Conservation (phyloP, 768 basidiomycete species). For the Suillus occidentalis region DNA sequence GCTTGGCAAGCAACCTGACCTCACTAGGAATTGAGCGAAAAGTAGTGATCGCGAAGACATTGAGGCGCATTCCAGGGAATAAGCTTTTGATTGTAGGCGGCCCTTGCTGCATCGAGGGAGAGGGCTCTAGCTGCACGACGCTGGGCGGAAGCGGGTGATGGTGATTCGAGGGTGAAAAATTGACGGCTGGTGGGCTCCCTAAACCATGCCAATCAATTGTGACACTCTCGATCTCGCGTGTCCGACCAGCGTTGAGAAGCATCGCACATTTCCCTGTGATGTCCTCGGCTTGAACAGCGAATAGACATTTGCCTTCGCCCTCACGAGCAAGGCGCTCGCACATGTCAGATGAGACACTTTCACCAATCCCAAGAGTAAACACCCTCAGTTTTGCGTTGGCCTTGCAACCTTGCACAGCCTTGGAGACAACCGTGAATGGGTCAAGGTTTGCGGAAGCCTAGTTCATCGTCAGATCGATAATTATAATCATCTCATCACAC, state of each 20-base stretch:
- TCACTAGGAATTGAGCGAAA: slow-evolving; percentile 22
- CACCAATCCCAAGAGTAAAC: slow-evolving; percentile 61
- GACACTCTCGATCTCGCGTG: slow-evolving; percentile 45
- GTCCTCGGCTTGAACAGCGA: slow-evolving; percentile 44
- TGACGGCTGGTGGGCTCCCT: slow-evolving; percentile 17
- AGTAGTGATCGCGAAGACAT: slow-evolving; percentile 34
- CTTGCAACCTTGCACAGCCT: slow-evolving; percentile 34
- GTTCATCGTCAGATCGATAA: neutral
- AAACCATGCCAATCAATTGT: slow-evolving; percentile 46
- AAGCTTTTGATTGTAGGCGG: slow-evolving; percentile 32
- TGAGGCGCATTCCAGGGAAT: slow-evolving; percentile 35
- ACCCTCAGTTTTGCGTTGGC: slow-evolving; percentile 42
- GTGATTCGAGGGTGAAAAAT: slow-evolving; percentile 11
- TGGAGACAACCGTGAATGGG: slow-evolving; percentile 19
- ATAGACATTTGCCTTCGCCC: slow-evolving; percentile 52
- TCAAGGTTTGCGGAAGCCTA: slow-evolving; percentile 24
- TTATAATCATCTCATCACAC: neutral
- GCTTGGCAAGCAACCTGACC: slow-evolving; percentile 28
- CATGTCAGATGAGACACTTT: slow-evolving; percentile 46
- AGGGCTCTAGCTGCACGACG: slow-evolving; percentile 32
- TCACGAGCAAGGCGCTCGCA: slow-evolving; percentile 54
- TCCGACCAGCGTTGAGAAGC: slow-evolving; percentile 52
- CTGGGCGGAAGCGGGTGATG: slow-evolving; percentile 18
- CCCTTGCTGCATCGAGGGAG: slow-evolving; percentile 34
- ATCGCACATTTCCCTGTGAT: slow-evolving; percentile 49